Conservation (phyloP, 1,284 basidiomycete genomes). For the Porodaedalea pini region DNA sequence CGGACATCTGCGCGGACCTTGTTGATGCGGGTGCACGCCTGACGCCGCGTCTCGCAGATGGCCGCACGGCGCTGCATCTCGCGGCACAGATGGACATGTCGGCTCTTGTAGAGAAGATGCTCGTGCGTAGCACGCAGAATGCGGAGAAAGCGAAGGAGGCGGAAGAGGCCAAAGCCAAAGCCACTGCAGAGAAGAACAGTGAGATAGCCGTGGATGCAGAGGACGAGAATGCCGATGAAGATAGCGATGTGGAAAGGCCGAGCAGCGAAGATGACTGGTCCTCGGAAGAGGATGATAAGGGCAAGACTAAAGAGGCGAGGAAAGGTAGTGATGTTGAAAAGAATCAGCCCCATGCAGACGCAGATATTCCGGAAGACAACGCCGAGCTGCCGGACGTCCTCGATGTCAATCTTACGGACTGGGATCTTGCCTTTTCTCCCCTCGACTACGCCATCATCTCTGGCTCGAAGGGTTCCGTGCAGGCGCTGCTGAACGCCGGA, state of each 20-base stretch:
- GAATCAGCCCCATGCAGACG: constrained; percentile 27
- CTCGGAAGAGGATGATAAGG: constrained; percentile 27
- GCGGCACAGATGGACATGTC: constrained; percentile 47
- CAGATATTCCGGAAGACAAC: constrained; percentile 45
- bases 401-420: constrained; percentile 49
- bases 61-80: constrained; percentile 50
- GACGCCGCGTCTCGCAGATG: constrained; percentile 51
- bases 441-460: constrained; percentile 50
- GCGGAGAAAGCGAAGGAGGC: constrained; percentile 31
- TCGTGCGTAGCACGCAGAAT: constrained; percentile 44
- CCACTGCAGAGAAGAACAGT: neutral
- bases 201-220: constrained; percentile 14
- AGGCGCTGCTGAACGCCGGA: constrained; percentile 44
- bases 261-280: constrained; percentile 36
- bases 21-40: constrained; percentile 53
- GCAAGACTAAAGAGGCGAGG: constrained; percentile 23
- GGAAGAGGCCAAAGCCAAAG: constrained; percentile 28
- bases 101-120: constrained; percentile 43
- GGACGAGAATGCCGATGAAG: constrained; percentile 29
- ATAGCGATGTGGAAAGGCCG: constrained; percentile 22
- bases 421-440: constrained; percentile 53
- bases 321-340: constrained; percentile 23
- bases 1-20: constrained; percentile 45
- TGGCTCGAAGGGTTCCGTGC: constrained; percentile 41
- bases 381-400: constrained; percentile 49